Evolutionary conservation across 148 eudicot species (phyloP).

Genomic region (Chenopodium album): DNA sequence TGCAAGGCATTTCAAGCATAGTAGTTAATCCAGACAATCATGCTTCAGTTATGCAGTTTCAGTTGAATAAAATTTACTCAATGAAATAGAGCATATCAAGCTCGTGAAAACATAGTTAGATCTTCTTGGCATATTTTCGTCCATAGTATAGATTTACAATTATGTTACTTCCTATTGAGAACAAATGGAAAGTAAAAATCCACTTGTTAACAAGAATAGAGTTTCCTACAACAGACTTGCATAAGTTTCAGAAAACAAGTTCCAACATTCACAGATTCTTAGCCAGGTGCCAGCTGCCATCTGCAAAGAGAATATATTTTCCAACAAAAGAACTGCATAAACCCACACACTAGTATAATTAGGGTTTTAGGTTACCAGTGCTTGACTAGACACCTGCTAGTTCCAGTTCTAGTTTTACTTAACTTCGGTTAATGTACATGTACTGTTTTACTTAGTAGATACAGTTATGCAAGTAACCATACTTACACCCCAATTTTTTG

Average conservation of each 20-base stretch:
- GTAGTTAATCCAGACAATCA: too few relatives aligned
- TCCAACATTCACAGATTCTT: not conserved
- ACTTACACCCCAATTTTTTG: conserved; percentile 85
- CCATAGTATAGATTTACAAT: not conserved
- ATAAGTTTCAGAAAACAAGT: not conserved
- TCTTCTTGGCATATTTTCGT: not conserved
- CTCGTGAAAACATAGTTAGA: not conserved
- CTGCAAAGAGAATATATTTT: not conserved
- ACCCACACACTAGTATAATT: not conserved
- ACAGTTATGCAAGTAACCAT: not conserved
- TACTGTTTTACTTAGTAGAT: not conserved
- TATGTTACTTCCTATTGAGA: not conserved
- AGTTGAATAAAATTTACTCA: not conserved
- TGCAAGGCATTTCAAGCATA: not conserved
- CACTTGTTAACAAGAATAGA: not conserved
- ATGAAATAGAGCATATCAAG: not conserved
- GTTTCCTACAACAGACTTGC: not conserved
- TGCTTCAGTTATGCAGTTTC: not conserved
- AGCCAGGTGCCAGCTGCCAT: not conserved
- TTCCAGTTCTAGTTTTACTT: not conserved
- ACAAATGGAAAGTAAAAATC: not conserved
- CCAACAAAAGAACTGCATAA: not conserved
- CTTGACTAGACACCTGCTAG: not conserved
- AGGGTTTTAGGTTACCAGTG: not conserved
- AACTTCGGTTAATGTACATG: not conserved